Evolutionary conservation across 352 stramenopile species (phyloP), one percentile per base, ranked within the genome.

Genomic region (Paralagenidium karlingii): DNA sequence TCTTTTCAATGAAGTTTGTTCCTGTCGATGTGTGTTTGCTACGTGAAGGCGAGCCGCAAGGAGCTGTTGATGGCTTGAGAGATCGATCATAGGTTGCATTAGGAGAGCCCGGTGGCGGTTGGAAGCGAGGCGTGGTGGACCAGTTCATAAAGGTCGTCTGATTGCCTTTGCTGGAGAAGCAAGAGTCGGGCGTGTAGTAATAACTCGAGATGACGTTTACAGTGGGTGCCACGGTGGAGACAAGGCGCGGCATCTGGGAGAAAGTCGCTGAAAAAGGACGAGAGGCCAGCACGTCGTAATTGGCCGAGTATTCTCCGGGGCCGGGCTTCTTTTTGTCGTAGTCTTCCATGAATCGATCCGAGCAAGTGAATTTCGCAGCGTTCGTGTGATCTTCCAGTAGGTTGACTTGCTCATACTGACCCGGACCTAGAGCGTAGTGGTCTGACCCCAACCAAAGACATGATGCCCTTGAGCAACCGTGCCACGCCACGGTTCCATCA

Each of bases 331-430:
- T 55, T 0, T 51, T 65, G 7, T 44, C 53, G 43, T 60, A 62
- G 27, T 64, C 44, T 21, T 79, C 68, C 39, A 55, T 61, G 43
- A 82, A 82, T 2, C 68, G 43, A 38, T 82, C 68, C 8, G 62
- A 70, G 0, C 64, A 60, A 36, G 62, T 79, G 53, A 82, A 82
- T 40, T 79, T 79, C 22, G 66, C 49, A 11, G 53, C 58, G 1
- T 44, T 50, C 5, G 49, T 51, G 13, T n/a, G 15, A 2, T 29
- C 38, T 7, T 49, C 60, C 19, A 44, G 45, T 11, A 43, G 46
- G 1, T 51, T 55, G 2, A 33, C 20, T 15, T 68, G 40, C 25
- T 82, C 58, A 45, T 82, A 82, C 43, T 82, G 68, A 0, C 68
- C 64, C 10, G 68, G 68, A 1, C 68, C 68, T 11, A 79, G 53